phyloP scores from a whole-genome alignment of 305 asterid species.

The Stenogyne calaminthoides region DNA sequence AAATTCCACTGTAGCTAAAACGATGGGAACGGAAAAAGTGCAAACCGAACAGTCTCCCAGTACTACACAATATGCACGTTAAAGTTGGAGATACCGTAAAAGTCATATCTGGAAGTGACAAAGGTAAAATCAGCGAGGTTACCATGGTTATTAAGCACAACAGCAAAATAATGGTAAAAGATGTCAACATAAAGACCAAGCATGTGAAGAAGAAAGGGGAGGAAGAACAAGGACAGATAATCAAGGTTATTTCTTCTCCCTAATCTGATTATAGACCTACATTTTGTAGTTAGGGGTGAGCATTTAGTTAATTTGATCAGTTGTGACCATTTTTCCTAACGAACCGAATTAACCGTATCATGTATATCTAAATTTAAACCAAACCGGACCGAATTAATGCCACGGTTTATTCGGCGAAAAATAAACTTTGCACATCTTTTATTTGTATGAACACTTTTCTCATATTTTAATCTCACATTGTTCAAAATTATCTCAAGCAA shows the following conservation, averaged over 20 bases:
- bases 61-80: constrained; percentile 88
- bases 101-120: constrained; percentile 89
- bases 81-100: constrained; percentile 91
- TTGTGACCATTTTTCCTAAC: too few species aligned
- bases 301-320: too few species aligned
- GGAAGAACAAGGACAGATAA: constrained; percentile 84
- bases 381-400: too few species aligned
- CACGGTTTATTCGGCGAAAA: too few species aligned
- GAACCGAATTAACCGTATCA: too few species aligned
- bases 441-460: too few species aligned
- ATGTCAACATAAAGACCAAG: constrained; percentile 91
- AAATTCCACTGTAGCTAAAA: constrained; percentile 57
- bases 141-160: constrained; percentile 68
- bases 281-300: too few species aligned
- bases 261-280: not conserved
- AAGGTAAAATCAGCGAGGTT: constrained; percentile 88
- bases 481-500: too few species aligned
- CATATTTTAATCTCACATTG: too few species aligned
- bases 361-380: too few species aligned
- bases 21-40: constrained; percentile 94
- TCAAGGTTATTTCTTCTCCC: constrained; percentile 57
- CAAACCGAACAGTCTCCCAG: constrained; percentile 94
- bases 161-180: constrained; percentile 68
- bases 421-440: too few species aligned
- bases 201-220: constrained; percentile 83